Percentiles rank a stretch among this genome's conserved stretches.
Conservation (phyloP, 2,329 filamentous ascomycete species). For the Acrocalymma vagum region DNA sequence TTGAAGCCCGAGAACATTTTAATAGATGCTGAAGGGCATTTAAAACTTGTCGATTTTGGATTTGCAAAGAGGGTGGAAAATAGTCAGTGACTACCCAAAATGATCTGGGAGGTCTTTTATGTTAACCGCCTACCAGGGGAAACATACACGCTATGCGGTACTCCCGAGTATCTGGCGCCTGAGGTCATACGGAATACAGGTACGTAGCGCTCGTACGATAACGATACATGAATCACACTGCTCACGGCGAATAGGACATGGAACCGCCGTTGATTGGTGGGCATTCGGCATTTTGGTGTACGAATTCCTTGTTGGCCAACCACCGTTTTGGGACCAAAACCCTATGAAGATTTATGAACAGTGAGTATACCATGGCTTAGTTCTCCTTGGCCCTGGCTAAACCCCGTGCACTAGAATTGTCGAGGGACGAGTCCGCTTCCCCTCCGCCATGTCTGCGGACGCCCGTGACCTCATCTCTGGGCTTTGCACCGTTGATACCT, state of each 20-base stretch:
- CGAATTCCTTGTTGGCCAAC: conserved; percentile 85
- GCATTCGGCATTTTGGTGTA: conserved; percentile 84
- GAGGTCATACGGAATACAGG: conserved; percentile 87
- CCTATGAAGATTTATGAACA: conserved; percentile 87
- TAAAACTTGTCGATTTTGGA: conserved; percentile 85
- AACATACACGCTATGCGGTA: conserved; percentile 85
- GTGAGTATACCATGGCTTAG: conserved; percentile 33
- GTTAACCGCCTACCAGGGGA: conserved; percentile 58
- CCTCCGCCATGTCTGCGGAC: conserved; percentile 70
- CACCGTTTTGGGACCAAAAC: conserved; percentile 87
- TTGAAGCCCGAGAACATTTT: conserved; percentile 85
- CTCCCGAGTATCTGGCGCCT: conserved; percentile 83
- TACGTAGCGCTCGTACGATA: conserved; percentile 21
- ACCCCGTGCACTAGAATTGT: conserved; percentile 67
- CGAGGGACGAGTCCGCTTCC: conserved; percentile 79
- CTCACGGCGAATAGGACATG: conserved; percentile 59
- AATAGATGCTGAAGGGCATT: conserved; percentile 78
- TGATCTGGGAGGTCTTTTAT: neutral
- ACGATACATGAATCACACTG: conserved; percentile 5
- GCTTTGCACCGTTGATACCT: conserved; percentile 81
- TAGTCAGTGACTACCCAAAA: conserved; percentile 53
- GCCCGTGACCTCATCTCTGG: conserved; percentile 79
- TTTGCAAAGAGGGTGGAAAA: conserved; percentile 81
- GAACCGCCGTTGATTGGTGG: conserved; percentile 85
- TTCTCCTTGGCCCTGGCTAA: neutral